Evolutionary conservation across 495 filamentous ascomycete genomes (phyloP), one percentile per base, ranked within the genome.

Genomic region (Clavariopsis aquatica): DNA sequence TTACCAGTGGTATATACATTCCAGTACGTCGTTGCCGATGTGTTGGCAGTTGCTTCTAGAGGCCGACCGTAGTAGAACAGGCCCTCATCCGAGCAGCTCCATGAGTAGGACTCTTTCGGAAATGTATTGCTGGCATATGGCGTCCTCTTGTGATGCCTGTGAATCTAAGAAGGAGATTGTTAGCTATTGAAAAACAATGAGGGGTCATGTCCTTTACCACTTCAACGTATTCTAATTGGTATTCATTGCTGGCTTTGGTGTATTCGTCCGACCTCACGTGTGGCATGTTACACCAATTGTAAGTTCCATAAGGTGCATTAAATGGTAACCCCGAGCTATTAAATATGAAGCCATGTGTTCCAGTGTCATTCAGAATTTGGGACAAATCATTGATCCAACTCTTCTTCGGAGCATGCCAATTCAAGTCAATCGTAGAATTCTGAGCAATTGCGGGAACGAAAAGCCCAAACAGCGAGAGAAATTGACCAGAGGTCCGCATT

Each of bases 281-380:
- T 13, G 88, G 88, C 87, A 89, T 90, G 66, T 90, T 88, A 72
- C 88, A 90, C 81, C 84, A 91, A 69, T 89, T 87, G 74, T 89
- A 89, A 23, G 74, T 75, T 15, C 84, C 82, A 69, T 84, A 85
- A 31, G 76, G 59, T 15, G 55, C 64, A 3, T 71, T 72, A 20
- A 72, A 72, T 0, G 84, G 80, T 1, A 78, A 78, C 23, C 71
- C 60, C 10, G 85, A 88, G 49, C 77, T 77, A 67, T 87, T 82
- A 75, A 83, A 91, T 26, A 89, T 77, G 69, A 87, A 89, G 13
- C 84, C 85, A 71, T 87, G 84, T 0, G 84, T 78, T 27, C 83
- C 86, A 4, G 74, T 69, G 27, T 80, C 77, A 57, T 74, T 73
- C 53, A 88, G 71, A 4, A 78, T 84, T 49, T 73, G 64, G 0